Evolutionary conservation across 306 rosid genomes (phyloP).

Genomic region (Carpinus fangiana): DNA sequence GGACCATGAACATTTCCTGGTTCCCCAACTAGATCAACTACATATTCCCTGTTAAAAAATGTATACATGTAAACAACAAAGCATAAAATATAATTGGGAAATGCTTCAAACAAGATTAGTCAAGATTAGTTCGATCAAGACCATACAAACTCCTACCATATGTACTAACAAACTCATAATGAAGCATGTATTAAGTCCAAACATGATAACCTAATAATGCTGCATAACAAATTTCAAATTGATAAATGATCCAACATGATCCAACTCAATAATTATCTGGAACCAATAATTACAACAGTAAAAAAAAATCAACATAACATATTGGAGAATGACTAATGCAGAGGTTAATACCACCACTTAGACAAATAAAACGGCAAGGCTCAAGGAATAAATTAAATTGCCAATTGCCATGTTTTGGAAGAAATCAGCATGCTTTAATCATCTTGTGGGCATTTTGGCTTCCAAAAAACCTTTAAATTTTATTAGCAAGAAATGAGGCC

Average conservation of each 20-base stretch:
- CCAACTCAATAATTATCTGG: not conserved
- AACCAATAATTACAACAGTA: not conserved
- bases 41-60: constrained; percentile 73
- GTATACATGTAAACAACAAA: not conserved
- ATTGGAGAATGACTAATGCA: not conserved
- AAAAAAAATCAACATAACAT: not conserved
- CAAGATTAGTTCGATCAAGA: not conserved
- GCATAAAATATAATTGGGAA: not conserved
- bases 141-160: not conserved
- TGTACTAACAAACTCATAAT: not conserved
- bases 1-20: constrained; percentile 92
- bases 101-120: not conserved
- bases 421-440: constrained; percentile 4
- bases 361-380: not conserved
- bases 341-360: not conserved
- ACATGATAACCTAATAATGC: not conserved
- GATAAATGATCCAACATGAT: not conserved
- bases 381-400: not conserved
- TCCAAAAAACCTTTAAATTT: not conserved
- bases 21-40: constrained; percentile 95
- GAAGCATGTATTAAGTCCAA: not conserved
- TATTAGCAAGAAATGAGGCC: constrained; percentile 9
- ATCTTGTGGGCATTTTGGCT: not conserved
- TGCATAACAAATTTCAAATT: not conserved
- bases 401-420: not conserved